Base-by-base conservation (phyloP, 2,329 filamentous ascomycete species). In the Ampelomyces quisqualis region DNA sequence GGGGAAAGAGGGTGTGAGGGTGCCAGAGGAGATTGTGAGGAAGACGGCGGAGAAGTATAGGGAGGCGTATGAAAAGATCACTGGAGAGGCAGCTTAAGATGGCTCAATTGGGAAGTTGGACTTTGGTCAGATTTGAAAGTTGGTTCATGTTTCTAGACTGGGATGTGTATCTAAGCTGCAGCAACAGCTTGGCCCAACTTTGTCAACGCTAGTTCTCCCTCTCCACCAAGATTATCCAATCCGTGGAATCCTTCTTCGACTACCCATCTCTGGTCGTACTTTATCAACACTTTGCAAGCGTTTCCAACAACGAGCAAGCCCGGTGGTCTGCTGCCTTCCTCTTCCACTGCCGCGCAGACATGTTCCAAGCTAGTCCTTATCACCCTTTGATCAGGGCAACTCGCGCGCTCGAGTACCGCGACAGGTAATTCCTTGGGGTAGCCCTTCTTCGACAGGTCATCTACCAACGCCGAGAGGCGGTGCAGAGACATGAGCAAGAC, bases 401-500 rank as follows among this genome's bases (percentile, higher is more conserved):
- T 95, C 5, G 93, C 93, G 23, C 93, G 79, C 70, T 98, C 93
- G 40, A 98, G 79, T 8, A 98, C 90, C 1, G 91, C 90, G 59
- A 91, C 96, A 0, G 91, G 90, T 1, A 90, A 93, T n/a, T 73
- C 69, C 22, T 69, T 70, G 0, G 91, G 91, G 84, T 89, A 96
- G 2, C 62, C 65, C 35, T 71, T 64, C 1, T 60, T 53, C 3
- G 43, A 41, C 7, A 98, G 72, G 58, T 87, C 86, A 5, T 76
- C 74, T 0, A 96, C 78, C 1, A 98, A 73, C 0, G 82, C 85
- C 3, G 71, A 73, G 11, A 98, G 82, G 36, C 93, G 80, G 70
- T 98, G 93, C 49, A 98, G 72, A 3, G 89, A 89, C 93, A 98
- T 98, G 33, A 98, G 73, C 53, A 97, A 95, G 3, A 98, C 87